These are phyloP conservation scores for Trichoderma lentiforme DNA, from an alignment of 2,329 filamentous ascomycete species.

Conservation along the genomic window DNA sequence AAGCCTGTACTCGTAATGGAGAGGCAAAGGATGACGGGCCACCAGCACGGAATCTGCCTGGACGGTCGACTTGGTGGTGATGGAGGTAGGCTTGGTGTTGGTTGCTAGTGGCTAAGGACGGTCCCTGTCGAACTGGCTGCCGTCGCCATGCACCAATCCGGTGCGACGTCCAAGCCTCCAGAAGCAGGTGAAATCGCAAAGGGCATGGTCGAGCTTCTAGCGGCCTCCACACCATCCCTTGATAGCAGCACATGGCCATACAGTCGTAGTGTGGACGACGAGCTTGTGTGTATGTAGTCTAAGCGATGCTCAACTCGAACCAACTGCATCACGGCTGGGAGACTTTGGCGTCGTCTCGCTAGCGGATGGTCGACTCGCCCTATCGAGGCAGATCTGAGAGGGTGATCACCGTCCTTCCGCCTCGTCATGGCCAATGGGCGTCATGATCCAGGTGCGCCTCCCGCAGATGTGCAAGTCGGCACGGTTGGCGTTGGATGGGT, in stretches of 20 bases:
- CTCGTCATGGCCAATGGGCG: slow-evolving; percentile 9
- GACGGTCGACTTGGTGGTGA: background rate
- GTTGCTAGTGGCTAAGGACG: slow-evolving; percentile 4
- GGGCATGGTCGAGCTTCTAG: slow-evolving; percentile 5
- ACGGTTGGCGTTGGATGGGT: background rate
- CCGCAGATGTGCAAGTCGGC: slow-evolving; percentile 1
- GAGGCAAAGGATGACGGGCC: slow-evolving; percentile 12
- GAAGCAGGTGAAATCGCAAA: slow-evolving; percentile 17
- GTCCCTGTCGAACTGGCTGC: slow-evolving; percentile 2
- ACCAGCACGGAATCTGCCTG: background rate
- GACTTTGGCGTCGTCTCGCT: slow-evolving; percentile 1
- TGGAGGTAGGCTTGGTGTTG: background rate
- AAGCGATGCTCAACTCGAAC: background rate
- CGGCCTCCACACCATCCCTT: background rate
- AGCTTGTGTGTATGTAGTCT: background rate
- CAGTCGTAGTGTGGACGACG: background rate
- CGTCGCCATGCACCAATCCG: slow-evolving; percentile 12
- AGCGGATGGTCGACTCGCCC: background rate
- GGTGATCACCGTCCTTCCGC: slow-evolving; percentile 16
- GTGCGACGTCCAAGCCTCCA: slow-evolving; percentile 5
- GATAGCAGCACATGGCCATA: slow-evolving; percentile 15
- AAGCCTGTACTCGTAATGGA: background rate
- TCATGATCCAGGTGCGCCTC: background rate
- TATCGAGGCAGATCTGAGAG: slow-evolving; percentile 15
- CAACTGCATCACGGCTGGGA: slow-evolving; percentile 11